A percentile compares a stretch with the other conserved stretches of the same genome.
Conservation (phyloP, 192 early-diverging fungal species). For the Coemansia sp. region DNA sequence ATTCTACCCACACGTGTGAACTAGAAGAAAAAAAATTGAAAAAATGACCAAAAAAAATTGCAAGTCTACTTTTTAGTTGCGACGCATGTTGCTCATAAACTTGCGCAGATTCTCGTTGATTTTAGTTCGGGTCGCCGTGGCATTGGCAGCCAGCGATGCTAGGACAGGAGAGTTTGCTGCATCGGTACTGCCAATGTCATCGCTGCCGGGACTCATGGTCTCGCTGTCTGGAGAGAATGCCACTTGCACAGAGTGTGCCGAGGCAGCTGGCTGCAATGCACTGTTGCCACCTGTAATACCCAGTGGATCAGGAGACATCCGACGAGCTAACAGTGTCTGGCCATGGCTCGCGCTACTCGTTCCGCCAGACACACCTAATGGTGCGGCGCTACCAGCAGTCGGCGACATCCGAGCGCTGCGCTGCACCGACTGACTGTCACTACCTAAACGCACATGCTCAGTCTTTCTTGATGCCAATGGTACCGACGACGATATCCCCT, state of each 20-base stretch:
- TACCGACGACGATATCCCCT: constrained; percentile 18
- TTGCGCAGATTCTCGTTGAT: constrained; percentile 59
- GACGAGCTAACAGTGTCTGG: background rate
- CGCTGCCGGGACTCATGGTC: background rate
- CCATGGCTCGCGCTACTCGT: background rate
- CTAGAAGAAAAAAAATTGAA: constrained; percentile 10
- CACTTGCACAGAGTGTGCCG: constrained; percentile 5
- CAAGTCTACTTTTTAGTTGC: constrained; percentile 13
- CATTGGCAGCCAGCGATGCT: constrained; percentile 45
- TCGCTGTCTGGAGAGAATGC: background rate
- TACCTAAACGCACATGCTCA: constrained; percentile 23
- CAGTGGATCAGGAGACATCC: constrained; percentile 28
- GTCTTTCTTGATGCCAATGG: constrained; percentile 12
- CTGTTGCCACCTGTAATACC: constrained; percentile 25
- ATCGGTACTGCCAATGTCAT: constrained; percentile 11
- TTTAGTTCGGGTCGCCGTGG: constrained; percentile 43
- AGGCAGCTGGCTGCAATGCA: background rate
- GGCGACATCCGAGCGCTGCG: background rate
- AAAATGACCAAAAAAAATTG: constrained; percentile 1
- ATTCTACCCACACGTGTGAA: background rate
- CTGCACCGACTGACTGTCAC: background rate
- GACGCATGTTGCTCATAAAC: constrained; percentile 57
- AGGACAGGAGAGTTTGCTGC: constrained; percentile 33
- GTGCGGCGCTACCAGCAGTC: background rate
- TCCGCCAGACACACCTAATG: background rate